A percentile compares a stretch with the other conserved stretches of the same genome.
Evolutionary conservation across 495 filamentous ascomycete species (phyloP).

Genomic region (Penicillium desertorum): DNA sequence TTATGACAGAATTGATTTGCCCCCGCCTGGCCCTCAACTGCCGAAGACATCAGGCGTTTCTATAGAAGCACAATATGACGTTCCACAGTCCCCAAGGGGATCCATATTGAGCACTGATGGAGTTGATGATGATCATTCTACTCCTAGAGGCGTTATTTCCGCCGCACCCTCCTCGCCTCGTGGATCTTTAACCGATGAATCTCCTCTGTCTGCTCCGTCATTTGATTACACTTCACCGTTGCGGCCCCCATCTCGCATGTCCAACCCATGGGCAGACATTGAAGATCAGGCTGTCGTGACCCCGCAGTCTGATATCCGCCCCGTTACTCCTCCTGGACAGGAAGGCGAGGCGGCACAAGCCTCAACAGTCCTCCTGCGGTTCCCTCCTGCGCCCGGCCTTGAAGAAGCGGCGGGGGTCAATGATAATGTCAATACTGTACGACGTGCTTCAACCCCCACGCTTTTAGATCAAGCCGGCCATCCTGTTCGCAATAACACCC

Average conservation of each 20-base stretch:
- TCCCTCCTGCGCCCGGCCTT: slow-evolving; percentile 38
- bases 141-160: slow-evolving; percentile 38
- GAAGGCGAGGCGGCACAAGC: slow-evolving; percentile 14
- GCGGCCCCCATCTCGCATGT: slow-evolving; percentile 38
- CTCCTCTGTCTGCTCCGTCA: slow-evolving; percentile 31
- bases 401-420: slow-evolving; percentile 23
- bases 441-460: slow-evolving; percentile 23
- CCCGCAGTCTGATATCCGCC: slow-evolving; percentile 29
- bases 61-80: slow-evolving; percentile 20
- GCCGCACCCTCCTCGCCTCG: slow-evolving; percentile 35
- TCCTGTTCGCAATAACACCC: slow-evolving; percentile 23
- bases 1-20: slow-evolving; percentile 39
- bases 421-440: slow-evolving; percentile 5
- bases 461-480: slow-evolving; percentile 16
- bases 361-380: slow-evolving; percentile 44
- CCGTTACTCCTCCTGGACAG: slow-evolving; percentile 32
- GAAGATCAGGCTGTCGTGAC: slow-evolving; percentile 18
- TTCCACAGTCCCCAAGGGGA: slow-evolving; percentile 29
- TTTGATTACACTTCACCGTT: slow-evolving; percentile 33
- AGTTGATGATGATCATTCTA: slow-evolving; percentile 36
- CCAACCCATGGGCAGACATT: slow-evolving; percentile 45
- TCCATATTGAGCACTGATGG: slow-evolving; percentile 41
- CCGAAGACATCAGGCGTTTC: slow-evolving; percentile 22
- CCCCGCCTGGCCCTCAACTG: slow-evolving; percentile 27
- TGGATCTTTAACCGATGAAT: slow-evolving; percentile 37